Evolutionary conservation across 2,329 filamentous ascomycete genomes (phyloP).

Genomic region (Dothistroma pini): DNA sequence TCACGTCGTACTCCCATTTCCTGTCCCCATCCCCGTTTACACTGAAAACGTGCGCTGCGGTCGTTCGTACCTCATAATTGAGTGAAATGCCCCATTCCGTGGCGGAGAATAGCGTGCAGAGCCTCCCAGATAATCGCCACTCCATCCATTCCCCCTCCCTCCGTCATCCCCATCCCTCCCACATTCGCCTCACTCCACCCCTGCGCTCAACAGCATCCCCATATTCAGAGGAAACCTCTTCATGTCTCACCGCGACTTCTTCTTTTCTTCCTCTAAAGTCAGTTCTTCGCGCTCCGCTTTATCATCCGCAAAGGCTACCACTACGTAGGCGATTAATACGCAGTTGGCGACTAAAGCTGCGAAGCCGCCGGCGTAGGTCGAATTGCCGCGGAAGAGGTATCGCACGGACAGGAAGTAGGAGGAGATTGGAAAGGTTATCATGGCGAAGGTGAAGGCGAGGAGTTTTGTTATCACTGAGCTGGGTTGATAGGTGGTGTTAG

Average conservation of each 20-base stretch:
- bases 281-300: constrained; percentile 48
- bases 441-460: constrained; percentile 82
- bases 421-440: constrained; percentile 82
- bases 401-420: constrained; percentile 79
- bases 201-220: not conserved
- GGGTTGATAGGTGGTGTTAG: not conserved
- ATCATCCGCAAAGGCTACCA: constrained; percentile 90
- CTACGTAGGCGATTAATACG: constrained; percentile 82
- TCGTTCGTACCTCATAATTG: not conserved
- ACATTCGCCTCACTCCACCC: not conserved
- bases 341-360: constrained; percentile 90
- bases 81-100: not conserved
- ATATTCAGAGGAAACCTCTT: not conserved
- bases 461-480: constrained; percentile 88
- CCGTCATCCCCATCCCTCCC: too few relatives aligned
- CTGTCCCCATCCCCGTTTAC: not conserved
- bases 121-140: too few relatives aligned
- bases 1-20: not conserved
- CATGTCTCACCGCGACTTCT: constrained; percentile 9
- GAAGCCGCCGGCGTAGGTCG: constrained; percentile 77
- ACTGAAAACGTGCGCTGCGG: not conserved
- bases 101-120: too few relatives aligned
- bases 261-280: constrained; percentile 45
- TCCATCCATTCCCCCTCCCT: too few relatives aligned
- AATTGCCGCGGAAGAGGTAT: constrained; percentile 80